These are phyloP conservation scores for Iberis amara DNA, from an alignment of 441 rosid species.

Conservation along the genomic window DNA sequence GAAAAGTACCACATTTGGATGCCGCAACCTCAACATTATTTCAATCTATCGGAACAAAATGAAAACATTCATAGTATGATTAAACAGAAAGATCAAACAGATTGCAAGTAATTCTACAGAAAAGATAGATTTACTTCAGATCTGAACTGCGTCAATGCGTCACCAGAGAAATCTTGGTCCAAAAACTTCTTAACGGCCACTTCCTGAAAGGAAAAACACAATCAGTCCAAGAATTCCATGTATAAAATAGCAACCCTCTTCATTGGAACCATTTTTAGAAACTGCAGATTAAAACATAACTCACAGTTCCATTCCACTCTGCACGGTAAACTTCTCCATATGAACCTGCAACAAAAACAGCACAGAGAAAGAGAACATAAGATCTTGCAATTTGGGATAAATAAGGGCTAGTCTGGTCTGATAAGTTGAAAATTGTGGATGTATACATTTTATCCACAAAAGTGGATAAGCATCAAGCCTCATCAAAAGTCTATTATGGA, in stretches of 20 bases:
- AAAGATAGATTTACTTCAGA: conserved; percentile 51
- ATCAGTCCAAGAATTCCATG: conserved; percentile 16
- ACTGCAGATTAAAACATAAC: conserved; percentile 34
- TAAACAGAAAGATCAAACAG: not conserved
- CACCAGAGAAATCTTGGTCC: conserved; percentile 92
- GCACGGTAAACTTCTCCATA: conserved; percentile 93
- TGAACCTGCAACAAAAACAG: conserved; percentile 55
- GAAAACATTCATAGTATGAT: conserved; percentile 16
- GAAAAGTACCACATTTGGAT: conserved; percentile 96
- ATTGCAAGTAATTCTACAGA: conserved; percentile 15
- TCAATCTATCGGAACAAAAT: conserved; percentile 55
- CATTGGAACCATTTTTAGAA: conserved; percentile 6
- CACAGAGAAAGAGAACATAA: conserved; percentile 12
- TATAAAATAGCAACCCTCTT: conserved; percentile 7
- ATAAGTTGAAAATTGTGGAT: conserved; percentile 14
- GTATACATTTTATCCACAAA: conserved; percentile 11
- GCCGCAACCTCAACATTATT: conserved; percentile 91
- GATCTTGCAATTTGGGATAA: conserved; percentile 5
- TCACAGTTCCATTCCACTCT: conserved; percentile 96
- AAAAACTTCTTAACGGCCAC: conserved; percentile 97
- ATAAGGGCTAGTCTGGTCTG: conserved; percentile 6
- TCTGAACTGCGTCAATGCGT: conserved; percentile 80
- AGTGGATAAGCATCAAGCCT: not conserved
- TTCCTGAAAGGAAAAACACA: conserved; percentile 53
- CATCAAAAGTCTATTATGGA: conserved; percentile 4